Evolutionary conservation across 768 basidiomycete species (phyloP).

Genomic region (Leccinum obscurum): DNA sequence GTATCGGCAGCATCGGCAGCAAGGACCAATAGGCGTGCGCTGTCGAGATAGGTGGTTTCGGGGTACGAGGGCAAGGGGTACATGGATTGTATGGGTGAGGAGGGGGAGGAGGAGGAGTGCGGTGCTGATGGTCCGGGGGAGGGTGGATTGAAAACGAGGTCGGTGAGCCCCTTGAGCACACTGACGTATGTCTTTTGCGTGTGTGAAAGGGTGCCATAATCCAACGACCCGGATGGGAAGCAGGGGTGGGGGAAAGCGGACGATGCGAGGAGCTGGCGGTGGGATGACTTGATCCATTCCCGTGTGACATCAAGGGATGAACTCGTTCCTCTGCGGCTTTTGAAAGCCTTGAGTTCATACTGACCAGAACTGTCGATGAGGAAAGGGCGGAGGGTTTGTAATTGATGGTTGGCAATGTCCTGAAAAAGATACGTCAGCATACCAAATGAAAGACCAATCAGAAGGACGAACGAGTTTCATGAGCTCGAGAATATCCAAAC

Average conservation of each 20-base stretch:
- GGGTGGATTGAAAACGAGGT: conserved; percentile 64
- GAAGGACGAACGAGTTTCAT: conserved; percentile 84
- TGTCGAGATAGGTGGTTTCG: conserved; percentile 83
- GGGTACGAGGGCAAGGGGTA: conserved; percentile 51
- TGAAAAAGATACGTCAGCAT: conserved; percentile 36
- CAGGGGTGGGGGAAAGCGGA: conserved; percentile 45
- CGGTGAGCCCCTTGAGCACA: conserved; percentile 58
- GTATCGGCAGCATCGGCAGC: conserved; percentile 74
- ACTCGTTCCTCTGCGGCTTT: conserved; percentile 48
- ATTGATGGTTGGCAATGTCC: conserved; percentile 97
- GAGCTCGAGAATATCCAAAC: conserved; percentile 88
- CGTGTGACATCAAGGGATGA: conserved; percentile 55
- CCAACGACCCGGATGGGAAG: conserved; percentile 42
- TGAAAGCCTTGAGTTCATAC: conserved; percentile 79
- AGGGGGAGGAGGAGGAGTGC: conserved; percentile 19
- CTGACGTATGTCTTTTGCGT: conserved; percentile 49
- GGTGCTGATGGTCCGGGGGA: conserved; percentile 35
- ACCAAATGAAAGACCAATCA: conserved; percentile 12
- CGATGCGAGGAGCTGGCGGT: conserved; percentile 43
- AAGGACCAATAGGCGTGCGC: conserved; percentile 62
- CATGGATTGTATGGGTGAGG: conserved; percentile 33
- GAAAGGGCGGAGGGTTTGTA: conserved; percentile 90
- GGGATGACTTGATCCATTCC: conserved; percentile 62
- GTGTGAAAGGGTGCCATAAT: conserved; percentile 47
- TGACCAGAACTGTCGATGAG: conserved; percentile 76